phyloP scores from a whole-genome alignment of 2,329 filamentous ascomycete genomes.

The Exophiala viscosa region DNA sequence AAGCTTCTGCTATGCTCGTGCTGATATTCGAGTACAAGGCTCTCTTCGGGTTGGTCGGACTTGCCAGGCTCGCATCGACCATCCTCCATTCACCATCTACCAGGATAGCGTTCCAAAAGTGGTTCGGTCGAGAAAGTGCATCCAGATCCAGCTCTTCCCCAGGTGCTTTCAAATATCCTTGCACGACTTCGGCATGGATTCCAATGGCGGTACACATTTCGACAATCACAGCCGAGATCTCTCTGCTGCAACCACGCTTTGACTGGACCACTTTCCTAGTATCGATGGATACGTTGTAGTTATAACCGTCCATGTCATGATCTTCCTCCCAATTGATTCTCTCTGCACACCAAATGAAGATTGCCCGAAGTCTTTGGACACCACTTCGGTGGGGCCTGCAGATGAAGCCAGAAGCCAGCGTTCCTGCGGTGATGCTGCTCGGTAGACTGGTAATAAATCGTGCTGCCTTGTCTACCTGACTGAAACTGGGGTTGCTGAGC shows the following conservation, averaged over 20 bases:
- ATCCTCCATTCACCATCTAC: constrained; percentile 95
- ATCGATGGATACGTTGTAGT: constrained; percentile 51
- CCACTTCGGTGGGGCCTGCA: constrained; percentile 93
- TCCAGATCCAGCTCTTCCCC: constrained; percentile 79
- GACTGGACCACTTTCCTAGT: constrained; percentile 78
- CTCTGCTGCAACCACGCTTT: constrained; percentile 79
- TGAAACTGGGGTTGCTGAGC: constrained; percentile 72
- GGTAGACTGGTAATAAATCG: constrained; percentile 83
- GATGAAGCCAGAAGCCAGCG: constrained; percentile 83
- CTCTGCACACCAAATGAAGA: constrained; percentile 97
- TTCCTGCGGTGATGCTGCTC: constrained; percentile 73
- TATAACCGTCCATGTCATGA: constrained; percentile 63
- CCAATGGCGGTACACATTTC: constrained; percentile 94
- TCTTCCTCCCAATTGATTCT: constrained; percentile 94
- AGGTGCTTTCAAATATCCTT: constrained; percentile 85
- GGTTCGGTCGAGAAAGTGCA: constrained; percentile 80
- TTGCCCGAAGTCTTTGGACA: constrained; percentile 85
- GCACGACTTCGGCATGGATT: constrained; percentile 79
- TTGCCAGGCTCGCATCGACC: constrained; percentile 89
- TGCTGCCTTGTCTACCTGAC: constrained; percentile 90
- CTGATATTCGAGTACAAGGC: constrained; percentile 70
- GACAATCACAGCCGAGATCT: constrained; percentile 79
- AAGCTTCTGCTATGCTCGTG: constrained; percentile 70
- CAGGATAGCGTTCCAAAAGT: constrained; percentile 95
- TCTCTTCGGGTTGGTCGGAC: constrained; percentile 81